These are phyloP conservation scores for Metschnikowia shivogae DNA, from an alignment of 805 yeast species.

Conservation along the genomic window DNA sequence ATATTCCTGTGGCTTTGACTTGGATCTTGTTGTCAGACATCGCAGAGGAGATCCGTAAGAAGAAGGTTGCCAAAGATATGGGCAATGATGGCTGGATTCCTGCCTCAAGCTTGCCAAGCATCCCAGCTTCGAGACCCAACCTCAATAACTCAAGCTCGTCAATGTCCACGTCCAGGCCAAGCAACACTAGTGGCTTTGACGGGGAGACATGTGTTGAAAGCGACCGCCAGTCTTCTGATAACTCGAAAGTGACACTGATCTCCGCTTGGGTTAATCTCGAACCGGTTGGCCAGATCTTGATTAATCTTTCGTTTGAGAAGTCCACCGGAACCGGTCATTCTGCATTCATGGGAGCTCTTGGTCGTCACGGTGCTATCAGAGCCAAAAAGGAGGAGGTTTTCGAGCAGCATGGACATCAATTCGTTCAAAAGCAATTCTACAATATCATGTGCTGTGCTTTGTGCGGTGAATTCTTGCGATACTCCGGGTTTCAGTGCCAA, in stretches of 20 bases:
- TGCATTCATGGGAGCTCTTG: constrained; percentile 42
- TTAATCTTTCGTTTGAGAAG: constrained; percentile 78
- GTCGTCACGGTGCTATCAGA: constrained; percentile 97
- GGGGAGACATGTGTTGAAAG: not conserved
- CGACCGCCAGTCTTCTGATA: constrained; percentile 3
- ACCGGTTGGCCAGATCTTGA: constrained; percentile 86
- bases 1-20: constrained; percentile 84
- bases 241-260: constrained; percentile 37
- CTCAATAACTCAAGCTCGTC: constrained; percentile 4
- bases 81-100: constrained; percentile 84
- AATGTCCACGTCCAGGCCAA: not conserved
- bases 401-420: constrained; percentile 96
- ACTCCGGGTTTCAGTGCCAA: constrained; percentile 83
- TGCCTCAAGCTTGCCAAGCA: constrained; percentile 50
- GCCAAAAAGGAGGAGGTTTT: constrained; percentile 86
- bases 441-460: constrained; percentile 96
- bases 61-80: constrained; percentile 64
- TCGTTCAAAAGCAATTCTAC: constrained; percentile 91
- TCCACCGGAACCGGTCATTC: constrained; percentile 33
- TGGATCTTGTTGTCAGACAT: constrained; percentile 91
- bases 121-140: constrained; percentile 6
- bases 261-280: constrained; percentile 88
- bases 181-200: not conserved
- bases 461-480: constrained; percentile 91
- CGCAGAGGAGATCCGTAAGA: constrained; percentile 91